These are phyloP conservation scores for Neurospora sp. DNA, from an alignment of 495 filamentous ascomycete species.

Conservation along the genomic window DNA sequence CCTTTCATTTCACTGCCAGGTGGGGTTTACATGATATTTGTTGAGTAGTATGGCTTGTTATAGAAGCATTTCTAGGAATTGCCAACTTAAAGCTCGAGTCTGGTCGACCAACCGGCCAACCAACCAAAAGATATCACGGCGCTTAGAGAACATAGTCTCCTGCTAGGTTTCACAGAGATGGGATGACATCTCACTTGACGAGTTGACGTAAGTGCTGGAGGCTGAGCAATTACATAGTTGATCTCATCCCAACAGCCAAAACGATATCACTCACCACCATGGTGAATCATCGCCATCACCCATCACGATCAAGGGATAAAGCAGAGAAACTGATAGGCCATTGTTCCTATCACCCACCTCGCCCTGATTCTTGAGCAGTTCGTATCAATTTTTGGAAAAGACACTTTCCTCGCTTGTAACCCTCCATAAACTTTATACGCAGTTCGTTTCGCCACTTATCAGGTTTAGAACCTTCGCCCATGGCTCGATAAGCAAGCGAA, in stretches of 20 bases:
- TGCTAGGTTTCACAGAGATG: background rate
- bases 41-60: background rate
- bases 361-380: background rate
- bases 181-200: background rate
- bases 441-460: background rate
- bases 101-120: background rate
- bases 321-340: background rate
- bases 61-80: background rate
- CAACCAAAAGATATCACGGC: background rate
- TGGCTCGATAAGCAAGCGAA: background rate
- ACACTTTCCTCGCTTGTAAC: background rate
- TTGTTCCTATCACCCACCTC: background rate
- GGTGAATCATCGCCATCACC: background rate
- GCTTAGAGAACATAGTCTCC: background rate
- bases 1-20: background rate
- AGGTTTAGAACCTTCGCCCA: background rate
- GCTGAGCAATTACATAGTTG: background rate
- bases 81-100: background rate
- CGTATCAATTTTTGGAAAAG: background rate
- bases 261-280: background rate
- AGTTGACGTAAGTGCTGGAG: background rate
- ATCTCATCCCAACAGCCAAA: background rate
- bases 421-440: background rate
- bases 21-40: background rate
- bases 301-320: background rate